Evolutionary conservation across 345 rosid genomes (phyloP), one percentile per base, ranked within the genome.

Genomic region (Ceriops tagal): DNA sequence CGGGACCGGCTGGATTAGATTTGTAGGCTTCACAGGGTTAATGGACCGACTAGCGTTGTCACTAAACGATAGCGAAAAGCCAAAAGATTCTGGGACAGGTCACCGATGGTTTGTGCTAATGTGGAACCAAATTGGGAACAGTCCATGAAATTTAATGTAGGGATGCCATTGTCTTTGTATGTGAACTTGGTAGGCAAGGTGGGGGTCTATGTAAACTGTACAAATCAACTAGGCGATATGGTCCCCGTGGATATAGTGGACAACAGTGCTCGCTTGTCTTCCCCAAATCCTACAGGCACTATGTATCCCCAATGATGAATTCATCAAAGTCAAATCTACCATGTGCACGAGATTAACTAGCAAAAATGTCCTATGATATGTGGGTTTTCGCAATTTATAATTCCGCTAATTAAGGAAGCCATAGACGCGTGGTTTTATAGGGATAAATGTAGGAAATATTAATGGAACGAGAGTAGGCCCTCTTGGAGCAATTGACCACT

Each of bases 141-240:
- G 31, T 43, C 34, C 59, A 8, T 34, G 6, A 57, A 67, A 31
- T 26, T 53, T 58, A 30, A 49, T 65, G 31, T 73, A 53, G 15
- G 0, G 57, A 64, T 71, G 69, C 37, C 28, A 37, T 59, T 55
- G 59, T 65, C 62, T 13, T 43, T 52, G 65, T 66, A 26, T 27
- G 39, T 37, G 31, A 53, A 62, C 22, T 7, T 24, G 18, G 66
- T 27, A 65, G 72, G 75, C 75, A 67, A 58, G 5, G 69, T 53
- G 66, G 71, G 71, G 79, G 78, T 69, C 64, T 76, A 71, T 26
- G 24, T 27, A 37, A 64, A 75, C 47, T 49, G 24, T 3, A 64
- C 34, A 49, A 70, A 21, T 47, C 72, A 35, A n/a, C 60, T 19
- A 55, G 19, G n/a, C 9, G n/a, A 49, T 28, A 61, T 49, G 49